Evolutionary conservation across 106 monocot genomes (phyloP).

Genomic region (Dendrobium nobile): DNA sequence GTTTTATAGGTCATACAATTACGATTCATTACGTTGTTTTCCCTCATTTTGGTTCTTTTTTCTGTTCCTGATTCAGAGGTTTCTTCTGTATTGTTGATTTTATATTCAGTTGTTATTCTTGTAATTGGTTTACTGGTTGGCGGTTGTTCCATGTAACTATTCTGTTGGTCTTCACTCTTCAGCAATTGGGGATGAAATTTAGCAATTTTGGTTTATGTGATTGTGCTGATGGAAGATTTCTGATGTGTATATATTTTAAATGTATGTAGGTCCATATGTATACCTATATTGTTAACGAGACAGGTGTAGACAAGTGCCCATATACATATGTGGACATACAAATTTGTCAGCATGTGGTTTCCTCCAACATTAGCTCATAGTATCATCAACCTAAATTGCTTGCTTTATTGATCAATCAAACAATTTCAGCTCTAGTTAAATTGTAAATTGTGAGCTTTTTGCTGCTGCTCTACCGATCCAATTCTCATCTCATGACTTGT

Average conservation of each 20-base stretch:
- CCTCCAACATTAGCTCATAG: not conserved
- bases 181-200: not conserved
- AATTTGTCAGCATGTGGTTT: not conserved
- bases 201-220: not conserved
- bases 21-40: not conserved
- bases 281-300: not conserved
- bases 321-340: not conserved
- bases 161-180: not conserved
- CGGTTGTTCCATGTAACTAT: not conserved
- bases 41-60: not conserved
- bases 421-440: not conserved
- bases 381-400: not conserved
- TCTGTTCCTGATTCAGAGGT: not conserved
- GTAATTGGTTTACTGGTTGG: not conserved
- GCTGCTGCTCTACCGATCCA: not conserved
- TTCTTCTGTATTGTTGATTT: not conserved
- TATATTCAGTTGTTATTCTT: not conserved
- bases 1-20: not conserved
- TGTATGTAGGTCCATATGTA: not conserved
- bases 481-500: not conserved
- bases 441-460: not conserved
- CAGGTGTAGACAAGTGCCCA: not conserved
- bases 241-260: not conserved
- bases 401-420: not conserved
- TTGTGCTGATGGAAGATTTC: not conserved